Percentiles rank a stretch among this genome's conserved stretches.
Evolutionary conservation across 2,329 filamentous ascomycete species (phyloP).

Genomic region (Fusarium heterosporum): DNA sequence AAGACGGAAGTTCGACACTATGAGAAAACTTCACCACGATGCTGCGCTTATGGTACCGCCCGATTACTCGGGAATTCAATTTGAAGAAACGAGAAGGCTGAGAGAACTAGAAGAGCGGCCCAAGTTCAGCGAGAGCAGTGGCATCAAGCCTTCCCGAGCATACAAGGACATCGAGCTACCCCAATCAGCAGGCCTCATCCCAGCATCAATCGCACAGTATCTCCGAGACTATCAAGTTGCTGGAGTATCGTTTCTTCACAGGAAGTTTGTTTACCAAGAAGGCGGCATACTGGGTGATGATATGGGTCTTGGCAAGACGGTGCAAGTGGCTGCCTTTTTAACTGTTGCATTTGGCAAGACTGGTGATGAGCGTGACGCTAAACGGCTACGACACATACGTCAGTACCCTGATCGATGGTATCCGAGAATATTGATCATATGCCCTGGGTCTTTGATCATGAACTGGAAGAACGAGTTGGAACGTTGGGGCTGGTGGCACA

Average conservation of each 20-base stretch:
- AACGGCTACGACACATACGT: slow-evolving; percentile 88
- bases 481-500: slow-evolving; percentile 96
- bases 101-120: slow-evolving; percentile 73
- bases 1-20: slow-evolving; percentile 75
- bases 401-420: slow-evolving; percentile 77
- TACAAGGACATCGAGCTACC: slow-evolving; percentile 82
- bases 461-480: slow-evolving; percentile 92
- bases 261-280: slow-evolving; percentile 89
- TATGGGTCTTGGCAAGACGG: slow-evolving; percentile 97
- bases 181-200: slow-evolving; percentile 83
- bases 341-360: slow-evolving; percentile 95
- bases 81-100: slow-evolving; percentile 61
- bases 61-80: slow-evolving; percentile 78
- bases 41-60: slow-evolving; percentile 82
- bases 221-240: slow-evolving; percentile 91
- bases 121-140: slow-evolving; percentile 66
- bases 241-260: slow-evolving; percentile 86
- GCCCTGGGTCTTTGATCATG: slow-evolving; percentile 85
- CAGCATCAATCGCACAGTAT: slow-evolving; percentile 90
- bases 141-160: slow-evolving; percentile 72
- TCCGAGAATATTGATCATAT: slow-evolving; percentile 80
- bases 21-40: slow-evolving; percentile 69
- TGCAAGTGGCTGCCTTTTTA: slow-evolving; percentile 94
- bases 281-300: slow-evolving; percentile 94
- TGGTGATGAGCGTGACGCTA: slow-evolving; percentile 84